Evolutionary conservation across 2,329 filamentous ascomycete species (phyloP), one percentile per base, ranked within the genome.

Genomic region (Leptographium wingfieldii): DNA sequence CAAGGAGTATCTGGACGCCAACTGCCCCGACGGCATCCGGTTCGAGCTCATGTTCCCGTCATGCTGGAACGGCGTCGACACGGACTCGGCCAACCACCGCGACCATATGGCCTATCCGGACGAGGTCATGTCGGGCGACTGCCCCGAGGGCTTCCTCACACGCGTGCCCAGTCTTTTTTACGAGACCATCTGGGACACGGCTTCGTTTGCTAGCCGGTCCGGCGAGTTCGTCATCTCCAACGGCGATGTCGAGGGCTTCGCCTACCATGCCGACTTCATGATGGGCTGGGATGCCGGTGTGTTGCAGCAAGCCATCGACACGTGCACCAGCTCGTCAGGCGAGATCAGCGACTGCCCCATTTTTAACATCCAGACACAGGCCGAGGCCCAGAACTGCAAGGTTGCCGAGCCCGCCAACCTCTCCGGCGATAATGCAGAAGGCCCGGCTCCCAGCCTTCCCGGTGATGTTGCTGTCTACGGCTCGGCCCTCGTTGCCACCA

Each of bases 41-140:
- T 77, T 92, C 53, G 91, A 96, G 73, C 73, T 95, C 61, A 89
- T 90, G 81, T 95, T 96, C 74, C 89, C 90, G 0, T 90, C 86
- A 1, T 96, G 90, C 80, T 95, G 90, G 87, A 88, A 94, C 67
- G 88, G 89, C 57, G 79, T 83, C 66, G 78, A 86, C 63, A 60
- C 75, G 5, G 79, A 81, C 65, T 78, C 77, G 10, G 61, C 68
- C 0, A 77, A 85, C 69, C 82, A 85, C 73, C 77, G 76, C 70
- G 74, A 74, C 64, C 83, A 96, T 69, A 80, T 96, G 63, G 87
- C 86, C 5, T 96, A 91, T 71, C 90, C 90, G 1, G 80, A 82
- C 66, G 76, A 86, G 14, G 86, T 95, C 67, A 88, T 89, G 74
- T 82, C 83, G 64, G 91, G 92, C 38, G 76, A 76, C 46, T 96